Conservation (phyloP, 108 stramenopile genomes). For the Stephanodiscus triporus region DNA sequence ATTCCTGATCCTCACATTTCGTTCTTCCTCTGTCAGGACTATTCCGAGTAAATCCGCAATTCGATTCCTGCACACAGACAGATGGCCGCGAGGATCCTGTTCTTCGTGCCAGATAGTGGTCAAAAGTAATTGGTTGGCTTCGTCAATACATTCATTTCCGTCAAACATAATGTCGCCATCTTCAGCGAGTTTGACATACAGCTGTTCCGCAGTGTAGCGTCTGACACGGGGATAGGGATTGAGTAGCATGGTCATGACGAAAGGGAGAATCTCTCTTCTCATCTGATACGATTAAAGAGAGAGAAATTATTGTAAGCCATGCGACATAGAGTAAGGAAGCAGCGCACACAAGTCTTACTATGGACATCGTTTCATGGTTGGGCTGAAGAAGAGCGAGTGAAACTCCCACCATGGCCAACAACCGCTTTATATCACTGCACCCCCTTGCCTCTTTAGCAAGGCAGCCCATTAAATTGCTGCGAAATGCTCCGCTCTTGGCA, state of each 20-base stretch:
- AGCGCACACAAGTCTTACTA: conserved; percentile 29
- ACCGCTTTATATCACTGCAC: conserved; percentile 75
- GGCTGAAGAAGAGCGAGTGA: conserved; percentile 58
- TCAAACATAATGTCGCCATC: conserved; percentile 38
- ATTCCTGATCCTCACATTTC: conserved; percentile 19
- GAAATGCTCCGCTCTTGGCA: conserved; percentile 45
- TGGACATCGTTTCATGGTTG: conserved; percentile 36
- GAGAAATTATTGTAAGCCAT: conserved; percentile 2
- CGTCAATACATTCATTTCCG: conserved; percentile 28
- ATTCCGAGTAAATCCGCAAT: conserved; percentile 51
- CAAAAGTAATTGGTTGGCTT: conserved; percentile 47
- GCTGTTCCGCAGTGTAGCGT: conserved; percentile 81
- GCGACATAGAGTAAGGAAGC: background rate
- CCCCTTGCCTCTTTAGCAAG: conserved; percentile 59
- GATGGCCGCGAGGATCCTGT: conserved; percentile 28
- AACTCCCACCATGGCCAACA: conserved; percentile 69
- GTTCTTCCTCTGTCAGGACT: conserved; percentile 25
- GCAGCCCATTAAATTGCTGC: conserved; percentile 44
- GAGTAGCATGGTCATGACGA: conserved; percentile 70
- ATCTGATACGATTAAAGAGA: conserved; percentile 15
- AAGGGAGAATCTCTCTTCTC: conserved; percentile 52
- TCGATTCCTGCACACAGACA: conserved; percentile 40
- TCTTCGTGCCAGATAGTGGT: conserved; percentile 55
- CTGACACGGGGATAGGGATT: conserved; percentile 92
- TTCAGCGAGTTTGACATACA: conserved; percentile 83